Percentiles rank a stretch among this genome's conserved stretches.
phyloP scores from a whole-genome alignment of 2,329 filamentous ascomycete species.

The Annulohypoxylon truncatum region DNA sequence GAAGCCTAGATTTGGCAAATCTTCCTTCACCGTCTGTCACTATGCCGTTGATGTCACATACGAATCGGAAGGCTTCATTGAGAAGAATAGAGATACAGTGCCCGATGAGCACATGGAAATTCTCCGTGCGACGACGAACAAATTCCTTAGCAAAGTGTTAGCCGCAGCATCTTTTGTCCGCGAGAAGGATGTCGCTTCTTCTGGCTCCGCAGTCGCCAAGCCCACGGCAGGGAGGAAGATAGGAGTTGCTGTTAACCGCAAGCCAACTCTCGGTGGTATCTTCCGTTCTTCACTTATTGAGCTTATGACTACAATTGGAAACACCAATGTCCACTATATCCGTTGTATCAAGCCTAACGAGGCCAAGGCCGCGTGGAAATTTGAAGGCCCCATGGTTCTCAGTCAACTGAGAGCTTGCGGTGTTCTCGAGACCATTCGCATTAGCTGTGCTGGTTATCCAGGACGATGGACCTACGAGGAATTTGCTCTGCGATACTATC shows the following conservation, averaged over 20 bases:
- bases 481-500: constrained; percentile 97
- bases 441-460: constrained; percentile 96
- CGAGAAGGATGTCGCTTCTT: constrained; percentile 82
- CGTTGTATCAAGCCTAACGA: constrained; percentile 99
- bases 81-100: constrained; percentile 99
- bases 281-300: constrained; percentile 99
- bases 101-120: constrained; percentile 98
- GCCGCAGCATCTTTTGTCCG: constrained; percentile 87
- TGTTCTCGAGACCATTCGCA: constrained; percentile 97
- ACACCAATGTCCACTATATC: constrained; percentile 98
- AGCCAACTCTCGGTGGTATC: constrained; percentile 96
- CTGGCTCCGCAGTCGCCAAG: constrained; percentile 78
- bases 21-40: constrained; percentile 96
- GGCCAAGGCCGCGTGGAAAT: constrained; percentile 95
- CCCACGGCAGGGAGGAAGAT: constrained; percentile 85
- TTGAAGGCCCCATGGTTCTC: constrained; percentile 98
- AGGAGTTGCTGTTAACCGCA: constrained; percentile 91
- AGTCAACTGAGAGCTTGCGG: constrained; percentile 97
- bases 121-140: constrained; percentile 83
- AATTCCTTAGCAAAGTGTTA: constrained; percentile 85
- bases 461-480: constrained; percentile 99
- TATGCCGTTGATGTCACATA: constrained; percentile 99
- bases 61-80: constrained; percentile 98
- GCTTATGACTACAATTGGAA: constrained; percentile 97
- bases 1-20: constrained; percentile 97